phyloP scores from a whole-genome alignment of 2,329 filamentous ascomycete genomes.

The Huntiella bhutanensis region DNA sequence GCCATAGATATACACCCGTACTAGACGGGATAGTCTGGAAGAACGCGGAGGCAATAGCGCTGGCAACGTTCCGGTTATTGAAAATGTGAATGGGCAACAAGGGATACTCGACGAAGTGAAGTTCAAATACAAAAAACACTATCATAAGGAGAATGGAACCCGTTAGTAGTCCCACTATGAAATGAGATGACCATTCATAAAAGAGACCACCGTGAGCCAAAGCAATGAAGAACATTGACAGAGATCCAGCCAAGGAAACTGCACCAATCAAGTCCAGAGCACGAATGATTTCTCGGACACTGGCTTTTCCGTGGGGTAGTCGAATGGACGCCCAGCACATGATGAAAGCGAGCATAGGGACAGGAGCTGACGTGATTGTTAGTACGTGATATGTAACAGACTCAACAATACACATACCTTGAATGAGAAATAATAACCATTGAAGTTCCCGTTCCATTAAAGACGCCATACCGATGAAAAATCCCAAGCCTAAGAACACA shows the following conservation, averaged over 20 bases:
- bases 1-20: constrained; percentile 1
- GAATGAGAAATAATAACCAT: not conserved
- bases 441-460: not conserved
- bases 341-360: not conserved
- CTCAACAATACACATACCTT: not conserved
- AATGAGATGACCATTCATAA: not conserved
- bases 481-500: not conserved
- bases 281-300: not conserved
- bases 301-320: not conserved
- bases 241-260: not conserved
- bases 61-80: not conserved
- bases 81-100: constrained; percentile 4
- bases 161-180: not conserved
- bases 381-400: not conserved
- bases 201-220: not conserved
- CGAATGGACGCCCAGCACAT: not conserved
- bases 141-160: not conserved
- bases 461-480: not conserved
- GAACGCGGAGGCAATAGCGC: not conserved
- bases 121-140: not conserved
- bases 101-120: not conserved
- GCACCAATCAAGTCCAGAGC: not conserved
- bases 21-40: constrained; percentile 4
- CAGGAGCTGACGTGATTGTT: not conserved
- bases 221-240: constrained; percentile 1